Conservation (phyloP, 2,329 filamentous ascomycete species). For the Diaporthe destruens region DNA sequence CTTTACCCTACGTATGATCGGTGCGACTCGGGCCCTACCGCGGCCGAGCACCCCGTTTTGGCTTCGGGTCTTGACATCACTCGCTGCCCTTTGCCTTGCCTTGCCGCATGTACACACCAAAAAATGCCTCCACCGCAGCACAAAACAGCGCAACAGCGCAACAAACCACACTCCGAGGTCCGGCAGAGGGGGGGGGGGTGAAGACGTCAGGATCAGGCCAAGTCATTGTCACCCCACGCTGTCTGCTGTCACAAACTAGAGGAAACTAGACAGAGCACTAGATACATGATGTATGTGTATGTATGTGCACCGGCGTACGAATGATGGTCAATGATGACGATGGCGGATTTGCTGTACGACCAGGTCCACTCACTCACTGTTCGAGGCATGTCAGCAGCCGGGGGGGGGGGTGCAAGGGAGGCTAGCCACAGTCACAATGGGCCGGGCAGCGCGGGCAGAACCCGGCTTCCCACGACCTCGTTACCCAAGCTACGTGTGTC, state of each 20-base stretch:
- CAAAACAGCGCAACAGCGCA: conserved; percentile 10
- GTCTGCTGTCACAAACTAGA: not conserved
- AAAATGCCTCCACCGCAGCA: conserved; percentile 17
- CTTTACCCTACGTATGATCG: not conserved
- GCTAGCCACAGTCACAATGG: conserved; percentile 20
- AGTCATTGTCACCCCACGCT: not conserved
- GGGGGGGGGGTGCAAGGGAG: not conserved
- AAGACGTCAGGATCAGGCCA: not conserved
- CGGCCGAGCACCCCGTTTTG: conserved; percentile 13
- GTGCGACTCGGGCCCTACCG: conserved; percentile 18
- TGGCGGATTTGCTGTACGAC: not conserved
- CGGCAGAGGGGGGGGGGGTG: not conserved
- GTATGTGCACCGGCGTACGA: not conserved
- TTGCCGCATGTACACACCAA: not conserved
- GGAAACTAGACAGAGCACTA: not conserved
- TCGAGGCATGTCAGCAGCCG: conserved; percentile 23
- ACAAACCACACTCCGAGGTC: not conserved
- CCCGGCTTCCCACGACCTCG: not conserved
- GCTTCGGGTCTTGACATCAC: conserved; percentile 34
- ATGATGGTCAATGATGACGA: not conserved
- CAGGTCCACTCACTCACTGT: not conserved
- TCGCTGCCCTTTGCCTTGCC: not conserved
- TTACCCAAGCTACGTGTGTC: not conserved
- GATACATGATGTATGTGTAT: not conserved
- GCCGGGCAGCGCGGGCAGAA: not conserved